Base-by-base conservation (phyloP, 371 early-diverging fungal species). In the Mycotypha africana region DNA sequence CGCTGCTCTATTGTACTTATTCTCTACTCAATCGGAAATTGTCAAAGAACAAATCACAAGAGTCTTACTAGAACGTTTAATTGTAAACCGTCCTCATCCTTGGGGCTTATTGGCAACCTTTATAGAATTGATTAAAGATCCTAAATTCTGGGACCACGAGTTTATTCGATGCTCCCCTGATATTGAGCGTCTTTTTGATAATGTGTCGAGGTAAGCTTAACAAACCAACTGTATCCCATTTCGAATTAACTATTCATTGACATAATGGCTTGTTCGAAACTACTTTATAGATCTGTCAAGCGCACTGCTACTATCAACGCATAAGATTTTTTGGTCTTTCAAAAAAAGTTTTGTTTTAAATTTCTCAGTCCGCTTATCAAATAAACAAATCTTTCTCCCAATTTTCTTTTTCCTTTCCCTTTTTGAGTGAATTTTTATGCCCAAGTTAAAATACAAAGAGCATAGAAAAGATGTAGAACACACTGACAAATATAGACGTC, bases 41-140 rank as follows among this genome's bases (percentile, higher is more conserved):
- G 79, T 94, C 42, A 90, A 93, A 63, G 97, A 98, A 67, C 92
- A 92, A 57, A 91, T 95, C 47, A 93, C 94, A 22, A 56, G 96
- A 24, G 96, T 96, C 1, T 71, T 98, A 16, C 63, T 97, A 49
- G 99, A 98, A 65, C 82, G 99, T 42, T 67, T 97, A 43, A 90
- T 98, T 54, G 97, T 92, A 9, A 92, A 93, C 67, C 80, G 96
- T 32, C 99, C 97, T 10, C 95, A 95, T 67, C 99, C 99, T 35
- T 97, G 97, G 92, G 96, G 97, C 12, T 72, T 97, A 47, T 68
- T 96, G 53, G 89, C 93, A 11, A 93, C 97, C 0, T 90, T 98
- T 56, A 97, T 95, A 48, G 95, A 94, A 59, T 63, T 98, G 53
- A 88, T 95, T 65, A 88, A 92, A 54, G 90, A 93, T 59, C 89